A percentile compares a stretch with the other conserved stretches of the same genome.
phyloP scores from a whole-genome alignment of 148 eudicot genomes.

The Fagopyrum esculentum region DNA sequence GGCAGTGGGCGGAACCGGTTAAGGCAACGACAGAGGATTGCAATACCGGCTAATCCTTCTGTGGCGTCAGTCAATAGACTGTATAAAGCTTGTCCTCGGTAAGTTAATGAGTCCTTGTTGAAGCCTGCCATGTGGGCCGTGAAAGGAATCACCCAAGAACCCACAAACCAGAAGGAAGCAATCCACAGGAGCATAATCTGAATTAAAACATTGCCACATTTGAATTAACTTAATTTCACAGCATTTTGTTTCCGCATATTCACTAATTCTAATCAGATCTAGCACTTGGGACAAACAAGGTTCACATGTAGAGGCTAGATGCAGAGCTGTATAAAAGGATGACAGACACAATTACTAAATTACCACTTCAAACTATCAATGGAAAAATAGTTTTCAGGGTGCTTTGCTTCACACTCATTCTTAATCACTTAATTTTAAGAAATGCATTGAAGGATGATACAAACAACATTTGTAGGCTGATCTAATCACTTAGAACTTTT shows the following conservation, averaged over 20 bases:
- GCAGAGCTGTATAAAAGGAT: background rate
- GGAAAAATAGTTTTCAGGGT: background rate
- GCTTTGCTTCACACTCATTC: background rate
- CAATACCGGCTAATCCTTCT: slow-evolving; percentile 73
- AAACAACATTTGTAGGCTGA: background rate
- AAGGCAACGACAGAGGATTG: slow-evolving; percentile 59
- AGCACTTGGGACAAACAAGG: background rate
- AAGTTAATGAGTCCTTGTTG: slow-evolving; percentile 61
- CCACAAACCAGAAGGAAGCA: slow-evolving; percentile 72
- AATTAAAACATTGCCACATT: slow-evolving; percentile 10
- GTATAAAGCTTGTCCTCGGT: slow-evolving; percentile 74
- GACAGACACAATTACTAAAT: background rate
- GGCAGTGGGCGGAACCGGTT: slow-evolving; percentile 77
- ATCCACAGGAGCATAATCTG: slow-evolving; percentile 80
- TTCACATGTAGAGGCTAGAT: background rate
- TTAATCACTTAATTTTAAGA: background rate
- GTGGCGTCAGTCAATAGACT: slow-evolving; percentile 73
- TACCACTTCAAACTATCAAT: background rate
- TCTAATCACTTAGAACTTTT: background rate
- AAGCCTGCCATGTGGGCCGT: slow-evolving; percentile 65
- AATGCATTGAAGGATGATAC: background rate
- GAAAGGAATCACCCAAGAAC: slow-evolving; percentile 82
- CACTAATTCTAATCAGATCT: background rate
- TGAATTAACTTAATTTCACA: background rate
- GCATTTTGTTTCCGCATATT: background rate